Evolutionary conservation across 2,329 filamentous ascomycete genomes (phyloP), one percentile per base, ranked within the genome.

Genomic region (Monilinia polystroma): DNA sequence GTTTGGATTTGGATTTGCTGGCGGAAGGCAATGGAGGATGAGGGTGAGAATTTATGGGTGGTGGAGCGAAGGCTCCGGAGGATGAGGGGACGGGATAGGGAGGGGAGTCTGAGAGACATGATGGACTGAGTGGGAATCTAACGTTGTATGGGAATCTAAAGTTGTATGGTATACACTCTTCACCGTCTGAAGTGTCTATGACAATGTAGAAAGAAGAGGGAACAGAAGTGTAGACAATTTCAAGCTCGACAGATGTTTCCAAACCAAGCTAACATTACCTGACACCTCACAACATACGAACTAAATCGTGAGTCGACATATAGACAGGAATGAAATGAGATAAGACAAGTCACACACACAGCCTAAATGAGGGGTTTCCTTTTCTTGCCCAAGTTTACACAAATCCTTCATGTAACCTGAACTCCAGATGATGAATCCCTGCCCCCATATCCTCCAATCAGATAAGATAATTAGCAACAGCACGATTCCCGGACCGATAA

Each of bases 271-370:
- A 26, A 52, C 23, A 10, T 47, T 47, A 18, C 18, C 18, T 6
- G 7, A 47, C 18, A 35, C 32, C 32, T 20, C 20, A 20, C 18
- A 20, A 47, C 6, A 11, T 47, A 47, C 43, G 43, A 3, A 47
- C 20, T n/a, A 23, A 35, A 49, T 60, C 12, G 20, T 60, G 57
- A 60, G 43, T 60, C 57, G 49, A 60, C 57, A 35, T 10, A 20
- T 49, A 60, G 29, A 35, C 14, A 49, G 57, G 57, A 59, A 59
- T 41, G 55, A 29, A 29, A 29, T 29, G 29, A 29, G 29, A 47
- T 20, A 20, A 43, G 55, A 43, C n/a, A 57, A 57, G 43, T 49
- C 57, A 18, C n/a, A 35, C 2, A 20, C 43, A 47, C 2, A 20
- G 26, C 26, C 43, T 35, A 38, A 51, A 35, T 51, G 57, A 60